Evolutionary conservation across 176 grass and related monocot genomes (phyloP), one percentile per base, ranked within the genome.

Genomic region (Tuctoria greenei): DNA sequence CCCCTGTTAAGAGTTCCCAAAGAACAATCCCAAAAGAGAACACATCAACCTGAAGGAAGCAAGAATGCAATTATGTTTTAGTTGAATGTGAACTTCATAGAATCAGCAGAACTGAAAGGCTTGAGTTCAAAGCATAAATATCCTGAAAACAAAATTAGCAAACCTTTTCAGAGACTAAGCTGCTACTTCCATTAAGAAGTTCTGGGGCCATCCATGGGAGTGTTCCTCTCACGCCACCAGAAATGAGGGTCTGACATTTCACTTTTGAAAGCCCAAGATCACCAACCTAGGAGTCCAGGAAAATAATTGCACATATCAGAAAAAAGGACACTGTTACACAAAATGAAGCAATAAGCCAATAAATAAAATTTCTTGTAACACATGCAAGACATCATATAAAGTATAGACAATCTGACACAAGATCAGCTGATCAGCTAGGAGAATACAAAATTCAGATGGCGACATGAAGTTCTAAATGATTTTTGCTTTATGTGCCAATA

Each of bases 21-120:
- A 99, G 76, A 56, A 99, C 96, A 74, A 99, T 92, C 31, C 96
- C 96, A 90, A 99, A 99, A 16, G 96, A 99, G 83, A 95, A 99
- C 8, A 95, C 89, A 60, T 99, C 96, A 68, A 99, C 89, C 96
- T 99, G 84, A 76, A 55, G 49, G 54, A 27, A 76, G 23, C 57
- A 70, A 51, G n/a, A 15, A 35, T 40, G 56, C 60, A 76, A 71
- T 79, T 61, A 51, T 27, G 3, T 66, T 50, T 71, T 45, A 87
- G 75, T 49, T 61, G 14, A 24, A 65, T 25, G 3, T 61, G 27
- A 80, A 74, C 9, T 72, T 13, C 7, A 71, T 74, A 44, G 31
- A 70, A 45, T 13, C 16, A 69, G 42, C 49, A 75, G 8, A 74
- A 66, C 0, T 4, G 35, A 75, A 71, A 39, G 61, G 72, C 47